Conservation (phyloP, 2,329 filamentous ascomycete species). For the Ilyonectria mors-panacis region DNA sequence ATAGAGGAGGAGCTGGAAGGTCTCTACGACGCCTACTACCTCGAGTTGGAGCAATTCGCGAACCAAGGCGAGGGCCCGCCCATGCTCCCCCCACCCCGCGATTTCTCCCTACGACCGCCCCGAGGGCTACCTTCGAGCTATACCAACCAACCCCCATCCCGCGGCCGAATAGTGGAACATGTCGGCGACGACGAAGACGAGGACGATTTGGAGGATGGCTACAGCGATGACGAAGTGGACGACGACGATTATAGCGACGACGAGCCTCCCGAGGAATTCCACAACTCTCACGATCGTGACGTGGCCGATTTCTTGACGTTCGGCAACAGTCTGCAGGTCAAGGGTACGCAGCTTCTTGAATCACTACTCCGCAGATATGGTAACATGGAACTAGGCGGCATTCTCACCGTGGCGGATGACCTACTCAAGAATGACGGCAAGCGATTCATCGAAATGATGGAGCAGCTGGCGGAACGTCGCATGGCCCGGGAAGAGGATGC, state of each 20-base stretch:
- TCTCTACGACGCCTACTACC: slow-evolving; percentile 98
- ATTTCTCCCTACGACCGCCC: slow-evolving; percentile 73
- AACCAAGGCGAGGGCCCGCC: slow-evolving; percentile 82
- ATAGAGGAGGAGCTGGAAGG: slow-evolving; percentile 99
- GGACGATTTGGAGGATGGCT: slow-evolving; percentile 67
- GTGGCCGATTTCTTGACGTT: slow-evolving; percentile 96
- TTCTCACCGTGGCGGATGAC: slow-evolving; percentile 98
- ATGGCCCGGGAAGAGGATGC: slow-evolving; percentile 98
- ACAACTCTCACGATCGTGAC: slow-evolving; percentile 73
- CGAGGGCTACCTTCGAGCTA: slow-evolving; percentile 72
- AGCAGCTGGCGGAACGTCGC: slow-evolving; percentile 95
- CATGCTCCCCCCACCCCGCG: slow-evolving; percentile 65
- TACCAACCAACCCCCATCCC: slow-evolving; percentile 78
- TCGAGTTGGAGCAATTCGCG: slow-evolving; percentile 97
- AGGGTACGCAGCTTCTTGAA: slow-evolving; percentile 73
- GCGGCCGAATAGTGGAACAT: slow-evolving; percentile 81
- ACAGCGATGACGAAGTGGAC: slow-evolving; percentile 68
- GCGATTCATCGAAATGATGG: slow-evolving; percentile 99
- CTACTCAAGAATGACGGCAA: slow-evolving; percentile 98
- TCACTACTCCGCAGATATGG: slow-evolving; percentile 61
- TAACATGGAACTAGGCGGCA: slow-evolving; percentile 81
- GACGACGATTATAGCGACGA: slow-evolving; percentile 77
- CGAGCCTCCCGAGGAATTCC: slow-evolving; percentile 78
- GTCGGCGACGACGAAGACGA: slow-evolving; percentile 70
- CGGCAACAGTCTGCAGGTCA: slow-evolving; percentile 96